Evolutionary conservation across 768 basidiomycete genomes (phyloP).

Genomic region (Boletellus sp.): DNA sequence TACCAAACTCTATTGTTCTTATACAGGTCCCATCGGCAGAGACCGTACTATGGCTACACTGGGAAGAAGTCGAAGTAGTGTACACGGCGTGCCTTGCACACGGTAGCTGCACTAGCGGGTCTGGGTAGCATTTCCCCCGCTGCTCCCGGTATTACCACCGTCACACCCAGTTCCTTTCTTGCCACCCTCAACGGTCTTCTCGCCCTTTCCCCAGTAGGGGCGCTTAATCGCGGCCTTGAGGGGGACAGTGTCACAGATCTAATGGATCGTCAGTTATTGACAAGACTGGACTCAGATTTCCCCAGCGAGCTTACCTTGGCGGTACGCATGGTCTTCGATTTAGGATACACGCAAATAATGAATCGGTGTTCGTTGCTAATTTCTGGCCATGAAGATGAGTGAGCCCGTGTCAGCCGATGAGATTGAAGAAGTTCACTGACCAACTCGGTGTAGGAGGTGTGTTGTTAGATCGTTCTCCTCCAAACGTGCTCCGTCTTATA

Average conservation of each 20-base stretch:
- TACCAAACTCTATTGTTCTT: background rate
- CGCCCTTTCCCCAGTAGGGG: constrained; percentile 8
- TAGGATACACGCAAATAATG: background rate
- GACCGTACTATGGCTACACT: constrained; percentile 6
- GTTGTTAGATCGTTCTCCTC: background rate
- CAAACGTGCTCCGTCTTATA: constrained; percentile 10
- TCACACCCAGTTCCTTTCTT: background rate
- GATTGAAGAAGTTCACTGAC: constrained; percentile 7
- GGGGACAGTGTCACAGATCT: constrained; percentile 3
- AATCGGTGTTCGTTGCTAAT: background rate
- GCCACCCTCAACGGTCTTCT: fast-evolving
- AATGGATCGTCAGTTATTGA: background rate
- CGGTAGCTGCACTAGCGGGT: too few species aligned
- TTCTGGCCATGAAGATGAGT: constrained; percentile 9
- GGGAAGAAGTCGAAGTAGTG: background rate
- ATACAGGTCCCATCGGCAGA: background rate
- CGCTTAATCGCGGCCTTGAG: constrained; percentile 8
- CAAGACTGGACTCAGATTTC: background rate
- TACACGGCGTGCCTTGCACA: background rate
- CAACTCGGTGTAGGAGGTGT: background rate
- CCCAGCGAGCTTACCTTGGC: constrained; percentile 3
- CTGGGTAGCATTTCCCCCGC: background rate
- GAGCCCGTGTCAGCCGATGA: background rate
- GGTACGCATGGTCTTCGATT: constrained; percentile 7
- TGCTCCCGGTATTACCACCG: background rate